Conservation (phyloP, 1,284 basidiomycete species). For the Cystobasidium pallidum region DNA sequence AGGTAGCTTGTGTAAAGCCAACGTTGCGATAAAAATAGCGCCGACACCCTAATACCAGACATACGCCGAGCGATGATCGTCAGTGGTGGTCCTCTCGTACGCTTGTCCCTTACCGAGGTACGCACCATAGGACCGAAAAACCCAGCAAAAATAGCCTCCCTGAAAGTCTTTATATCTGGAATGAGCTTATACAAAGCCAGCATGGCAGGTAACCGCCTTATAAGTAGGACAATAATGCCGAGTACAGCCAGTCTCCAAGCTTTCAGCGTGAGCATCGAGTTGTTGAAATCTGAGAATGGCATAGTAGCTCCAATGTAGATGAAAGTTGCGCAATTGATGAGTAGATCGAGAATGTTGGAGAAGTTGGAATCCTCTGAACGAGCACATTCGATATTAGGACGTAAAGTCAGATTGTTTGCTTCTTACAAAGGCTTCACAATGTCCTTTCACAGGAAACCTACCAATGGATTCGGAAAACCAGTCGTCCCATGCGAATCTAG, state of each 20-base stretch:
- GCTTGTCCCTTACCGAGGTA: too few species aligned
- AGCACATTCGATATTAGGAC: too few species aligned
- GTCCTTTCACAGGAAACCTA: not conserved
- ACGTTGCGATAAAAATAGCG: constrained; percentile 87
- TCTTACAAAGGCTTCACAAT: too few species aligned
- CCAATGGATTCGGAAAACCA: constrained; percentile 92
- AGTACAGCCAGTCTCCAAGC: constrained; percentile 82
- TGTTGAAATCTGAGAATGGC: constrained; percentile 78
- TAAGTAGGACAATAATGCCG: constrained; percentile 73
- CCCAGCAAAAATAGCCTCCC: constrained; percentile 76
- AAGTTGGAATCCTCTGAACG: constrained; percentile 73
- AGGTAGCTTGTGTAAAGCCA: constrained; percentile 55
- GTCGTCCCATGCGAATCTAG: constrained; percentile 37
- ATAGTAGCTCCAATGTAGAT: constrained; percentile 94
- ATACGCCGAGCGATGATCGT: constrained; percentile 59
- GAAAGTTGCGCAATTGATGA: constrained; percentile 61
- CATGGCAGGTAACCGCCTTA: constrained; percentile 82
- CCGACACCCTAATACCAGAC: constrained; percentile 56
- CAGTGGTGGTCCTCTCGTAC: too few species aligned
- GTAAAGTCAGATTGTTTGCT: too few species aligned
- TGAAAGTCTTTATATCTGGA: constrained; percentile 87
- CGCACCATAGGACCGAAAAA: constrained; percentile 70
- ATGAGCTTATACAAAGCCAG: constrained; percentile 82
- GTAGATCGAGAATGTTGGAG: constrained; percentile 76
- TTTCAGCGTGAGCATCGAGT: constrained; percentile 68